Evolutionary conservation across 208 protist species (phyloP).

Genomic region (Novymonas esmeraldas): DNA sequence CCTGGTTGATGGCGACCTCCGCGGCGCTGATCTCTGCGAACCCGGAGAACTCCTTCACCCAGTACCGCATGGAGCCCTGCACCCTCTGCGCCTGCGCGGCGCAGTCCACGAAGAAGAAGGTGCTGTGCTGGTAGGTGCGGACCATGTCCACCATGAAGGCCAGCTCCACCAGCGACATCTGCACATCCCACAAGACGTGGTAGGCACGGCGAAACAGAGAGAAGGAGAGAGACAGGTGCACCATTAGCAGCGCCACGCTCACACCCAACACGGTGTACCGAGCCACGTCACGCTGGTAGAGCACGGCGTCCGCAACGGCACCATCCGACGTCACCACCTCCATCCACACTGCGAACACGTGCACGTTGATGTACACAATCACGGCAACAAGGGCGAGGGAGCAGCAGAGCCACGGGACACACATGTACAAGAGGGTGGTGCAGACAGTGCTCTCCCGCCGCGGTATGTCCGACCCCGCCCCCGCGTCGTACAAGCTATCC

Average conservation of each 20-base stretch:
- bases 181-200: neutral
- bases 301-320: neutral
- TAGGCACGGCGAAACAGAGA: constrained; percentile 8
- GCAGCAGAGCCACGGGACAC: constrained; percentile 10
- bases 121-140: neutral
- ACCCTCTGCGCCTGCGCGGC: constrained; percentile 9
- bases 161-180: constrained; percentile 4
- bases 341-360: constrained; percentile 1
- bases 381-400: constrained; percentile 21
- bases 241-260: constrained; percentile 7
- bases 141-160: constrained; percentile 12
- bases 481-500: constrained; percentile 11
- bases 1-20: constrained; percentile 15
- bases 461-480: neutral
- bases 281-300: constrained; percentile 10
- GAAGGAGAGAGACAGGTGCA: constrained; percentile 6
- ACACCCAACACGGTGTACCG: constrained; percentile 31
- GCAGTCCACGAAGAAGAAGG: constrained; percentile 21
- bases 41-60: constrained; percentile 11
- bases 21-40: constrained; percentile 12
- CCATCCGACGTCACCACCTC: neutral
- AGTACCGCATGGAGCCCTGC: constrained; percentile 11
- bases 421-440: constrained; percentile 8
- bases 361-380: constrained; percentile 27
- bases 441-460: constrained; percentile 2